Conservation (phyloP, 768 basidiomycete genomes). For the Mycena sanguinolenta region DNA sequence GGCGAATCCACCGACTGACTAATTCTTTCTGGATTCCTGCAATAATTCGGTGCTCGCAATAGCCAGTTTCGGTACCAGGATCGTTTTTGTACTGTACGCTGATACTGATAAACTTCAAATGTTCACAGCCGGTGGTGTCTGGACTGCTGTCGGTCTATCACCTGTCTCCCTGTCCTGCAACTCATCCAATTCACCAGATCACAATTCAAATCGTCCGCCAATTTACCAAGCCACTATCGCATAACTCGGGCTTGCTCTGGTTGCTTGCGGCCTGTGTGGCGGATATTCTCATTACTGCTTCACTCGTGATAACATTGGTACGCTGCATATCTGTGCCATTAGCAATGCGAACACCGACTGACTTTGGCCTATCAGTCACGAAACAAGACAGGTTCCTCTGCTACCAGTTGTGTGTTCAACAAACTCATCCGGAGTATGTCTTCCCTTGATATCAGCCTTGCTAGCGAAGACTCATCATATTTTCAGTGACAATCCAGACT, state of each 20-base stretch:
- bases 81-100: background rate
- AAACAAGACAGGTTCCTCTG: conserved; percentile 24
- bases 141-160: conserved; percentile 42
- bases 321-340: background rate
- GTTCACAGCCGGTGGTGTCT: conserved; percentile 55
- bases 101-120: background rate
- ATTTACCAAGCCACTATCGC: conserved; percentile 50
- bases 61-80: conserved; percentile 49
- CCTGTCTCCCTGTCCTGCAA: no score
- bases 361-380: background rate
- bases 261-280: conserved; percentile 58
- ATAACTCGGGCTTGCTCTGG: conserved; percentile 57
- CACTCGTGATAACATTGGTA: conserved; percentile 54
- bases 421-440: conserved; percentile 37
- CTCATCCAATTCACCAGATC: conserved; percentile 2
- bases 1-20: conserved; percentile 54
- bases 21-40: conserved; percentile 50
- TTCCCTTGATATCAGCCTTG: background rate
- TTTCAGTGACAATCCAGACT: conserved; percentile 34
- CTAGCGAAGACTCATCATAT: background rate
- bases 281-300: conserved; percentile 57
- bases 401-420: conserved; percentile 29
- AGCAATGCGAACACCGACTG: background rate
- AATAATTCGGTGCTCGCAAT: conserved; percentile 50
- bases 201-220: conserved; percentile 50